Conservation (phyloP, 805 yeast genomes). For the Candida tibetensis region DNA sequence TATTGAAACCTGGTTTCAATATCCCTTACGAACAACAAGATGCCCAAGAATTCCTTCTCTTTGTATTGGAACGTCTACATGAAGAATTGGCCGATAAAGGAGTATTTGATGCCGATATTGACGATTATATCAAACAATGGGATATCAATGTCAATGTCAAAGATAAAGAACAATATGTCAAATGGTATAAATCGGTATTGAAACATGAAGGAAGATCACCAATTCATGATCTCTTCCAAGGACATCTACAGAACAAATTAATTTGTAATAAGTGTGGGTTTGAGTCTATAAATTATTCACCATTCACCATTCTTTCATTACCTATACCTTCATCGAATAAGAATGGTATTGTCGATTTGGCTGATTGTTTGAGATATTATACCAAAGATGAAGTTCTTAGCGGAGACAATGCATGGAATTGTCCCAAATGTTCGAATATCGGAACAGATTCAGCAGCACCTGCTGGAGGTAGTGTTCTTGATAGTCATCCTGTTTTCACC, state of each 20-base stretch:
- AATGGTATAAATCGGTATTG: constrained; percentile 57
- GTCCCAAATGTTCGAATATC: constrained; percentile 61
- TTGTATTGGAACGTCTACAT: constrained; percentile 64
- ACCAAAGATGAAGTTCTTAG: constrained; percentile 61
- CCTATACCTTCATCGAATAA: constrained; percentile 49
- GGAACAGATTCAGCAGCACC: constrained; percentile 8
- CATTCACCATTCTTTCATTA: constrained; percentile 60
- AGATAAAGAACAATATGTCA: constrained; percentile 50
- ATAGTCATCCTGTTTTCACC: constrained; percentile 38
- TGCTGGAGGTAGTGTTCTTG: constrained; percentile 14
- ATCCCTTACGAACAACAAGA: constrained; percentile 80
- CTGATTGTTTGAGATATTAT: constrained; percentile 62
- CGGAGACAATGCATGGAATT: constrained; percentile 84
- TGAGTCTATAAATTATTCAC: constrained; percentile 56
- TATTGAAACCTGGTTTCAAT: constrained; percentile 60
- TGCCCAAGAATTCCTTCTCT: constrained; percentile 71
- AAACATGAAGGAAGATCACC: constrained; percentile 64
- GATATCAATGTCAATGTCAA: constrained; percentile 27
- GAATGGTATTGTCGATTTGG: constrained; percentile 39
- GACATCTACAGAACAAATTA: constrained; percentile 65
- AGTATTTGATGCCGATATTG: constrained; percentile 14
- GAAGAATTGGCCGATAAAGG: constrained; percentile 50
- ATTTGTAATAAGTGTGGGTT: constrained; percentile 64
- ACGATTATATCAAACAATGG: constrained; percentile 29
- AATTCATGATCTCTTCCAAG: constrained; percentile 64